Base-by-base conservation (phyloP, 768 basidiomycete genomes). In the Xerocomellus intermedius region DNA sequence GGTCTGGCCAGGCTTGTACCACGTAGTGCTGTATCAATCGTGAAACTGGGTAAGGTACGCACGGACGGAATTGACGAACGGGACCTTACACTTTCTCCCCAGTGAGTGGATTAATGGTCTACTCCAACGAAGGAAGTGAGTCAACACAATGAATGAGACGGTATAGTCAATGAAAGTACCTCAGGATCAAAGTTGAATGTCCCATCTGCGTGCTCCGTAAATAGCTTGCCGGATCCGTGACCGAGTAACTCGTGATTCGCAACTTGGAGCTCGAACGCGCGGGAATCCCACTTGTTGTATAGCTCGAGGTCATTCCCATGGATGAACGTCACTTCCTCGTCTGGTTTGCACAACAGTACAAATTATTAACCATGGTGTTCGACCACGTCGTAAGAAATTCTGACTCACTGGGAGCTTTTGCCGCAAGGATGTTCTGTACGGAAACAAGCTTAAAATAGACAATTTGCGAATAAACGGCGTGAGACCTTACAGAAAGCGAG, bases 201-300 rank as follows among this genome's bases (percentile, higher is more conserved):
- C 9, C 93, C 92, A 64, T 91, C 82, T 2, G 80, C 75, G 54
- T 79, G 76, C 71, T 94, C 90, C 63, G 86, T 82, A 66, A 94
- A 89, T 1, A 91, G 73, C 65, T 93, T 91, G 17, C 92, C 92
- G 3, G 86, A 86, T 12, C 91, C 91, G 59, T 94, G 90, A 0
- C 92, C 92, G 14, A 94, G 81, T 1, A 94, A 75, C 62, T 94
- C 93, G 68, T 94, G 93, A 65, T 91, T 93, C 12, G 93, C 93
- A 19, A 95, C 92, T 63, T 94, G 93, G 0, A 95, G 75, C 61
- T 94, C 91, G 62, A 94, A 94, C 0, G 90, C 83, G 17, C 81
- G 78, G 35, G 77, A 81, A 56, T 92, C 87, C 91, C 89, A 94
- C 35, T 78, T 75, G 62, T 87, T 85, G 73, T 89, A 93, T 14